phyloP scores from a whole-genome alignment of 179 eudicot genomes.

The Sideroxylon spinosum region DNA sequence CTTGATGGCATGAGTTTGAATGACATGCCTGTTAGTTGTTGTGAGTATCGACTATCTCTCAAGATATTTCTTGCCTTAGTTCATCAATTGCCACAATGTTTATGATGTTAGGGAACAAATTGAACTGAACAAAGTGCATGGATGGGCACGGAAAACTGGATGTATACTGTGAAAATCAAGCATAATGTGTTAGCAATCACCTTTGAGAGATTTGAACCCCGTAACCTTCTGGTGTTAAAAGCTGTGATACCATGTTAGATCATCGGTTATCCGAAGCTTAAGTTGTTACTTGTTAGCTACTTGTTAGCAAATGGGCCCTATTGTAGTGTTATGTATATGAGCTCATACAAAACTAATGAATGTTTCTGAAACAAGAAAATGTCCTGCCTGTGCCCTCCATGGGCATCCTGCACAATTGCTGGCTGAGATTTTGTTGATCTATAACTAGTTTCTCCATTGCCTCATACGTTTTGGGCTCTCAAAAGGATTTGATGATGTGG shows the following conservation, averaged over 20 bases:
- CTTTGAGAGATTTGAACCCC: background rate
- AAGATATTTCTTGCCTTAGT: background rate
- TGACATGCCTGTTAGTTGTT: conserved; percentile 62
- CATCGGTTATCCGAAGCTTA: too few relatives aligned
- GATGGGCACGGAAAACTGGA: background rate
- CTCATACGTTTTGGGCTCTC: background rate
- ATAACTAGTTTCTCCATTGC: background rate
- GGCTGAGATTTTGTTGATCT: background rate
- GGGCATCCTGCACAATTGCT: too few relatives aligned
- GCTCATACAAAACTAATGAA: background rate
- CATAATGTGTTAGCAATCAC: background rate
- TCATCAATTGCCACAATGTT: background rate
- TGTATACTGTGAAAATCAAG: background rate
- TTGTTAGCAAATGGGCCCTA: background rate
- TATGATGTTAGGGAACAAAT: background rate
- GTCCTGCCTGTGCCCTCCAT: background rate
- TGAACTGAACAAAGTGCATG: background rate
- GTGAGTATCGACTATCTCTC: conserved; percentile 45
- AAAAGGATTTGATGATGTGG: background rate
- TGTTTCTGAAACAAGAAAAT: background rate
- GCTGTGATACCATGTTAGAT: too few relatives aligned
- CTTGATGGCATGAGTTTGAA: conserved; percentile 67
- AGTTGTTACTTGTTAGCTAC: too few relatives aligned
- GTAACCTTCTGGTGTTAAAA: too few relatives aligned
- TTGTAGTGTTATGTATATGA: background rate